A percentile compares a stretch with the other conserved stretches of the same genome.
Conservation (phyloP, 2,329 filamentous ascomycete genomes). For the Penicillium sp. region DNA sequence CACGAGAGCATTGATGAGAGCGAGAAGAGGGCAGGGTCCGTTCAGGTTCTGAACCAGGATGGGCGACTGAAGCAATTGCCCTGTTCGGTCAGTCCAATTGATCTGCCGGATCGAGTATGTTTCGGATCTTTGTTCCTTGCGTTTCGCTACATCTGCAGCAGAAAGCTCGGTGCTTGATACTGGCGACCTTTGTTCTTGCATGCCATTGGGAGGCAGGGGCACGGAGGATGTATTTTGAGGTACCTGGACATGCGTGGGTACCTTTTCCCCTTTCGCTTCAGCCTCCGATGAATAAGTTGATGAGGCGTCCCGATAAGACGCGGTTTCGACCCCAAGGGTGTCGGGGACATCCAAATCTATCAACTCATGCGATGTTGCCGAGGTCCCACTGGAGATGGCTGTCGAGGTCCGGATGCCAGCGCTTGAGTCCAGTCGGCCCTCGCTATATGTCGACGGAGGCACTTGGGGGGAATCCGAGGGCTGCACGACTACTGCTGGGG, state of each 20-base stretch:
- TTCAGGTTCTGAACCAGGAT: slow-evolving; percentile 91
- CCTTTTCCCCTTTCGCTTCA: background rate
- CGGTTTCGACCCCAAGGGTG: slow-evolving; percentile 5
- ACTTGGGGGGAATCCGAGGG: slow-evolving; percentile 5
- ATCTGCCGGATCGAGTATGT: slow-evolving; percentile 93
- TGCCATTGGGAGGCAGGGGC: background rate
- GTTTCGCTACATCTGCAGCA: slow-evolving; percentile 31
- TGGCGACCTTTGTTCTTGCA: slow-evolving; percentile 5
- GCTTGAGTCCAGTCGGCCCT: slow-evolving; percentile 15
- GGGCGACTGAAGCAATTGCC: slow-evolving; percentile 69
- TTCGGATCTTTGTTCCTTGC: slow-evolving; percentile 55
- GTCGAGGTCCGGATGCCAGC: slow-evolving; percentile 19
- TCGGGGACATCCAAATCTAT: slow-evolving; percentile 26
- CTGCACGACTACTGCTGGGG: slow-evolving; percentile 12
- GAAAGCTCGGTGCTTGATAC: slow-evolving; percentile 16
- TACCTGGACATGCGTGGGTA: background rate
- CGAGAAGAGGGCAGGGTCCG: slow-evolving; percentile 86
- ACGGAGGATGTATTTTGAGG: background rate
- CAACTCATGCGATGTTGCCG: slow-evolving; percentile 31
- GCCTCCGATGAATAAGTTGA: slow-evolving; percentile 13
- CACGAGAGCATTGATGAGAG: slow-evolving; percentile 85
- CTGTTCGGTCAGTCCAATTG: slow-evolving; percentile 67
- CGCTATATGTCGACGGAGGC: slow-evolving; percentile 5
- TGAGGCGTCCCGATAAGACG: slow-evolving; percentile 7
- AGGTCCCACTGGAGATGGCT: slow-evolving; percentile 24